phyloP scores from a whole-genome alignment of 2,329 filamentous ascomycete genomes.

The Diaporthe batatas region DNA sequence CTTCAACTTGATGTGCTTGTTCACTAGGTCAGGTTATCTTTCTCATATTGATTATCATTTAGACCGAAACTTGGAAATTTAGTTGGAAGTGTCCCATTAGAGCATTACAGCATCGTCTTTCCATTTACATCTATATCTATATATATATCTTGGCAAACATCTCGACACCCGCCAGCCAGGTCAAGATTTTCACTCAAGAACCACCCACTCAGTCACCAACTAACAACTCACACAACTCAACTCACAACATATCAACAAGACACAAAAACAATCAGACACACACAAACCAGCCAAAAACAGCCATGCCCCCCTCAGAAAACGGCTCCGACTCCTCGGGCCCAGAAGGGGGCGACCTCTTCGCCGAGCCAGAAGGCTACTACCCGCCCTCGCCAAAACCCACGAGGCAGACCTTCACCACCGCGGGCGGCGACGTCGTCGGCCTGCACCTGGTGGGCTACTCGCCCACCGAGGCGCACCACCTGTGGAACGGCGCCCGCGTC shows the following conservation, averaged over 20 bases:
- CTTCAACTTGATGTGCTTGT: neutral
- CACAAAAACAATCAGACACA: neutral
- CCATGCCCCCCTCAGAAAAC: constrained; percentile 10
- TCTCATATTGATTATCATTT: neutral
- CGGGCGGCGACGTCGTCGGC: constrained; percentile 73
- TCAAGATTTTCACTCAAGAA: neutral
- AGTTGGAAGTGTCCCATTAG: neutral
- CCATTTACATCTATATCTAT: neutral
- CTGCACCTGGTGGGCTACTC: constrained; percentile 89
- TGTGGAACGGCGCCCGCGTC: constrained; percentile 91
- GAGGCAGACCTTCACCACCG: constrained; percentile 77
- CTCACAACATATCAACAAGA: too few relatives aligned
- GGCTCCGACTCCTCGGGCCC: neutral
- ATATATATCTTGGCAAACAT: neutral
- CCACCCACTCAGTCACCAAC: neutral
- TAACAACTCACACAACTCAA: too few relatives aligned
- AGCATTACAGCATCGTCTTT: neutral
- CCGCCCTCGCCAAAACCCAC: constrained; percentile 82
- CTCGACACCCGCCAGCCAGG: neutral
- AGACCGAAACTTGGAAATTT: neutral
- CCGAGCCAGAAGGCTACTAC: constrained; percentile 86
- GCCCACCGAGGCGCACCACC: constrained; percentile 88
- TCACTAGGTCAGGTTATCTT: too few relatives aligned
- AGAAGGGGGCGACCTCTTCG: constrained; percentile 71
- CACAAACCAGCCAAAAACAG: neutral